These are phyloP conservation scores for Leishmania guyanensis DNA, from an alignment of 208 protist genomes.

Conservation along the genomic window DNA sequence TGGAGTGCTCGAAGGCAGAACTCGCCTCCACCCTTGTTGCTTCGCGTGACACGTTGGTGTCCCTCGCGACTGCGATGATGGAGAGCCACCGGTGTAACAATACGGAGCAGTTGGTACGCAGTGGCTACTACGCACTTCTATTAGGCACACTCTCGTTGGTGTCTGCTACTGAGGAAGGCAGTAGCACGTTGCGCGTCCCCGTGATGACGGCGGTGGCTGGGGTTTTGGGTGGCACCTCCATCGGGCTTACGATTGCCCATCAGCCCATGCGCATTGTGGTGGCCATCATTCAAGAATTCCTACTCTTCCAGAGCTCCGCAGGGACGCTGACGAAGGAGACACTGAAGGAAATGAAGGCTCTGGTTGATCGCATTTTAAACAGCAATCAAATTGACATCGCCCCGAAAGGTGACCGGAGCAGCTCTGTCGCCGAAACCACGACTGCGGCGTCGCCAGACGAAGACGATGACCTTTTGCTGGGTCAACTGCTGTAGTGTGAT, in stretches of 20 bases:
- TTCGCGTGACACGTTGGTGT: not conserved
- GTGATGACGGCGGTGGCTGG: slow-evolving; percentile 69
- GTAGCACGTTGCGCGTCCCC: slow-evolving; percentile 41
- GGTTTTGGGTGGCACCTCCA: slow-evolving; percentile 32
- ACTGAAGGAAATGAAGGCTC: slow-evolving; percentile 47
- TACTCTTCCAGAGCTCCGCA: slow-evolving; percentile 82
- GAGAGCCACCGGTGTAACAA: slow-evolving; percentile 33
- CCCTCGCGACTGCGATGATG: slow-evolving; percentile 35
- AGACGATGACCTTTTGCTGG: slow-evolving; percentile 19
- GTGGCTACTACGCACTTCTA: slow-evolving; percentile 83
- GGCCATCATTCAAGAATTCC: slow-evolving; percentile 86
- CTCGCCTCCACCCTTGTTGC: slow-evolving; percentile 19
- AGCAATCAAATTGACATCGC: slow-evolving; percentile 62
- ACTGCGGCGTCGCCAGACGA: not conserved
- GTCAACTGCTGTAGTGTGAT: slow-evolving; percentile 14
- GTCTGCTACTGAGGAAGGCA: not conserved
- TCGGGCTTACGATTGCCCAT: slow-evolving; percentile 19
- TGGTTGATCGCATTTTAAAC: slow-evolving; percentile 50
- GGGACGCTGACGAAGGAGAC: slow-evolving; percentile 64
- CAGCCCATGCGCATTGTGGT: slow-evolving; percentile 78
- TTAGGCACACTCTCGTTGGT: slow-evolving; percentile 69
- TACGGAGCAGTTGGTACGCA: slow-evolving; percentile 66
- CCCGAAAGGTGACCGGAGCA: slow-evolving; percentile 1
- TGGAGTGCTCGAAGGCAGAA: not conserved
- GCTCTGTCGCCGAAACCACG: not conserved